Evolutionary conservation across 139 green algal species (phyloP), one percentile per base, ranked within the genome.

Genomic region (Diplosphaera chodatii): DNA sequence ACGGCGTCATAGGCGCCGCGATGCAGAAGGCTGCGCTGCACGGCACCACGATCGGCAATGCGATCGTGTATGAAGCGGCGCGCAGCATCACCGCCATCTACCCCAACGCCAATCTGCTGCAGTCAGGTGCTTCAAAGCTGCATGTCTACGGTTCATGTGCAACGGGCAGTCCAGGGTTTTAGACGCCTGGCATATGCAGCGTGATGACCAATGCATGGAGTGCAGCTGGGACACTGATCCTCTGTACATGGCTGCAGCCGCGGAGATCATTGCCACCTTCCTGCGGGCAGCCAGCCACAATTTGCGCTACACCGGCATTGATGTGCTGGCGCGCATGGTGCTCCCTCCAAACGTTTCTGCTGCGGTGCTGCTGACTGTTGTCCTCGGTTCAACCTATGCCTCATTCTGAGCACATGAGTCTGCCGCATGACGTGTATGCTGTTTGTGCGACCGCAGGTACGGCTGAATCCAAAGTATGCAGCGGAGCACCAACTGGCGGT

Each of bases 1-100:
- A 94, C 66, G 70, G 80, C 0, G 88, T 97, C 34, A 72, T 99
- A 31, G 67, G 63, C 2, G 85, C 92, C 34, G 80, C 74, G 18
- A 70, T 81, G 74, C 77, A 40, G 67, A 78, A 82, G 33, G 82
- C 72, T 40, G 82, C 80, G 63, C 41, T 76, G 73, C 84, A 77
- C 33, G 86, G 71, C 21, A 83, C 88, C 82, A 87, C 84, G 31
- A 93, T 91, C 56, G 89, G 88, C 65, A 91, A 96, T 75, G 94
- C 95, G 22, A 86, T 99, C 40, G 83, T 97, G 55, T 96, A 91
- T 69, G 95, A 99, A 79, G 91, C 84, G 40, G 86, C 97, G 34
- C 80, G 85, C 27, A 96, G 93, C 22, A 88, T 93, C 66, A 90
- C 93, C 22, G 83, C 82, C 74, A 97, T 98, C 77, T 91, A 92